Conservation (phyloP, 805 yeast species). For the Blastobotrys attinorum region DNA sequence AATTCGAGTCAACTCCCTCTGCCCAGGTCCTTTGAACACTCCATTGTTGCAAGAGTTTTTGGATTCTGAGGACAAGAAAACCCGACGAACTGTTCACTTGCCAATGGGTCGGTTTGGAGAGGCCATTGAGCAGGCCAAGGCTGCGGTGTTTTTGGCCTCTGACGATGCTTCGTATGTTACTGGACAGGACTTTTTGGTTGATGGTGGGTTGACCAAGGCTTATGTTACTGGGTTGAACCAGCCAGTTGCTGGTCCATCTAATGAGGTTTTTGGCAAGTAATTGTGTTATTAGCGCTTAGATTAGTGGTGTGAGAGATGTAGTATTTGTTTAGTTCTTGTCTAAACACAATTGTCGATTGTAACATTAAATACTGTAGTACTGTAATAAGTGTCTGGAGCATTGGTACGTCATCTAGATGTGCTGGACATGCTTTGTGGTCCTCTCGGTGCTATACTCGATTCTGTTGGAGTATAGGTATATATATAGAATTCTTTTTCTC, state of each 20-base stretch:
- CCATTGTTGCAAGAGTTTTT: conserved; percentile 51
- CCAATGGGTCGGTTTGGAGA: conserved; percentile 59
- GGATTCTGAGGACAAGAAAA: conserved; percentile 45
- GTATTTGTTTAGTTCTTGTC: neutral
- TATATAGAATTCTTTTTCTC: too few species aligned
- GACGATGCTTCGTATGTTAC: conserved; percentile 44
- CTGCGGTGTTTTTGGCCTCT: conserved; percentile 50
- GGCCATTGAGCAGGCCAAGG: conserved; percentile 57
- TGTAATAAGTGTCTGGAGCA: too few species aligned
- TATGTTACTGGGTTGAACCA: conserved; percentile 25
- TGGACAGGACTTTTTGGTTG: conserved; percentile 55
- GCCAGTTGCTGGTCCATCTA: conserved; percentile 21
- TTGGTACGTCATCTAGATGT: too few species aligned
- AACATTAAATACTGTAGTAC: too few species aligned
- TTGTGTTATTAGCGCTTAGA: neutral
- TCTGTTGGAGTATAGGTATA: too few species aligned
- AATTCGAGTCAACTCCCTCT: conserved; percentile 46
- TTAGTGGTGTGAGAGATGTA: neutral
- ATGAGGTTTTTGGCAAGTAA: conserved; percentile 24
- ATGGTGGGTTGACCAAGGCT: conserved; percentile 38
- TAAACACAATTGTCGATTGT: too few species aligned
- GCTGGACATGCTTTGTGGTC: too few species aligned
- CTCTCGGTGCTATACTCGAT: too few species aligned
- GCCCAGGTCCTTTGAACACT: conserved; percentile 55
- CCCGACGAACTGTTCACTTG: conserved; percentile 31